Base-by-base conservation (phyloP, 2,329 filamentous ascomycete genomes). In the Aspergillus phoenicis region DNA sequence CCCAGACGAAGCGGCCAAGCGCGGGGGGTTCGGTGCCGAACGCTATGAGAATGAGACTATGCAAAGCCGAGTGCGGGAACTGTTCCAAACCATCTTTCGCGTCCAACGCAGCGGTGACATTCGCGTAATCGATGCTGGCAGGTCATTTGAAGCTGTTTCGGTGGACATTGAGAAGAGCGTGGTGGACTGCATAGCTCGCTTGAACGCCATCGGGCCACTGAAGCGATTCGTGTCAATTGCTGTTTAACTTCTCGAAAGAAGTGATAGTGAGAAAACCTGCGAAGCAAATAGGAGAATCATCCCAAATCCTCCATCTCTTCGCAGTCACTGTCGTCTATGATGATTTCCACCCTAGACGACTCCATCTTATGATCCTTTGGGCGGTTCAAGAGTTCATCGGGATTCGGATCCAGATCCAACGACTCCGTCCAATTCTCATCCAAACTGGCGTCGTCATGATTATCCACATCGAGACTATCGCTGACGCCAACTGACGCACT, bases 1-100 rank as follows among this genome's bases (percentile, higher is more conserved):
- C 6, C 86, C 91, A 38, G 85, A 87, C 52, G 85, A 88, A 62
- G 93, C 93, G 8, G 85, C 85, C 30, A 83, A 84, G 68, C 83
- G 95, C 17, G 93, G 92, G n/a, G 94, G 92, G 0, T 99, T 89
- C 81, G 95, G 95, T 1, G 85, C 84, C 17, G 95, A 99, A 81
- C 84, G 91, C 64, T 99, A 98, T 72, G 95, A 99, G 80, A 89
- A 87, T 73, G 85, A 84, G 62, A 87, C 88, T 71, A 91, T 97
- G 86, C 95, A 99, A 79, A 81, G 84, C 62, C 84, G 87, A 8
- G 95, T 98, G 13, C 81, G 91, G 20, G 84, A 88, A 63, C 74
- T 96, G 53, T 97, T 96, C 75, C 84, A 78, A 43, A 78, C 79
- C 11, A 70, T 89, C 66, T 78, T 82, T 64, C 68, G 76, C 58